phyloP scores from a whole-genome alignment of 192 early-diverging fungal genomes.

The Coemansia sp. region DNA sequence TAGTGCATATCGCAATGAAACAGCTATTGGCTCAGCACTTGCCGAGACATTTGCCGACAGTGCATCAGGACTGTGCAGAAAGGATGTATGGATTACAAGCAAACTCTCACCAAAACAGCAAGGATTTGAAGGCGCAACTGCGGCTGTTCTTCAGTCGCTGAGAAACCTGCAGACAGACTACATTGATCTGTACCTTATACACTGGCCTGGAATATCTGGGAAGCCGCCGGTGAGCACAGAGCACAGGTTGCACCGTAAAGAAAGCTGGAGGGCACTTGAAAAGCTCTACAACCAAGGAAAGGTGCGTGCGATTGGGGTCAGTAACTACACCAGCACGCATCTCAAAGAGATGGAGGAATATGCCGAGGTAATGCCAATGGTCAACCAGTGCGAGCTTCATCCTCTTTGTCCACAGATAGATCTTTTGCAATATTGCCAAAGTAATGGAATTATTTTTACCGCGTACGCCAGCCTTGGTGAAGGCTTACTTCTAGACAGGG shows the following conservation, averaged over 20 bases:
- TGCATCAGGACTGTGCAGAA: constrained; percentile 50
- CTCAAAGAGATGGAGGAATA: constrained; percentile 60
- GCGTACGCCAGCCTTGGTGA: constrained; percentile 77
- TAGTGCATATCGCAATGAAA: constrained; percentile 68
- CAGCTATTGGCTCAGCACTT: constrained; percentile 56
- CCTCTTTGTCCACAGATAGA: constrained; percentile 62
- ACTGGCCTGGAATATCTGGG: constrained; percentile 69
- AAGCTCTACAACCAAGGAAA: constrained; percentile 59
- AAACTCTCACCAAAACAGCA: constrained; percentile 74
- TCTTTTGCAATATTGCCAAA: constrained; percentile 58
- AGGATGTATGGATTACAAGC: constrained; percentile 71
- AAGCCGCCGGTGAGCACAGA: constrained; percentile 30
- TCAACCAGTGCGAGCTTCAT: constrained; percentile 74
- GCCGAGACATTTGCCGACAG: constrained; percentile 51
- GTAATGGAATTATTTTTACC: constrained; percentile 61
- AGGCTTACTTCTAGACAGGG: constrained; percentile 28
- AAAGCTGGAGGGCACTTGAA: constrained; percentile 67
- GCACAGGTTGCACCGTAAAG: constrained; percentile 57
- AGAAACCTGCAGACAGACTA: constrained; percentile 65
- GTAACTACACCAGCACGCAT: constrained; percentile 67
- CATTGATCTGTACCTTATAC: constrained; percentile 74
- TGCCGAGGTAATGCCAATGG: constrained; percentile 62
- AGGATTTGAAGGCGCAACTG: constrained; percentile 61
- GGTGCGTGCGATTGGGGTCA: constrained; percentile 68
- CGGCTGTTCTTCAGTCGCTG: constrained; percentile 59